Evolutionary conservation across 2,329 filamentous ascomycete genomes (phyloP).

Genomic region (Colletotrichum higginsianum): DNA sequence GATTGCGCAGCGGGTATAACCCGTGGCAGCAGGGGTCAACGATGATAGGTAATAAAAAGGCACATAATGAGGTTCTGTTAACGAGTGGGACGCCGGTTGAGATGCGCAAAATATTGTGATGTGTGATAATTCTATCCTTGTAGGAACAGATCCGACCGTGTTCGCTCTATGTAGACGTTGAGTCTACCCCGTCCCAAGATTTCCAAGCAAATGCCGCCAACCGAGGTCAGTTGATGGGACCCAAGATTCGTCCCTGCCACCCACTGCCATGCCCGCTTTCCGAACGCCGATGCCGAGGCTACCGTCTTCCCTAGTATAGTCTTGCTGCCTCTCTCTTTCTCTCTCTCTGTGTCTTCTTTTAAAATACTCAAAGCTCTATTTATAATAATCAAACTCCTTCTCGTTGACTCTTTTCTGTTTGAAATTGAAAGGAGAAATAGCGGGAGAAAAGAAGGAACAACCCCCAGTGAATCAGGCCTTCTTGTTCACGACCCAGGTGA

Average conservation of each 20-base stretch:
- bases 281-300: conserved; percentile 41
- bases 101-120: conserved; percentile 15
- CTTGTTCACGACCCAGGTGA: conserved; percentile 90
- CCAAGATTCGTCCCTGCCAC: conserved; percentile 37
- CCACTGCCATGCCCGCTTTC: conserved; percentile 33
- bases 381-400: conserved; percentile 36
- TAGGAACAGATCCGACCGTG: conserved; percentile 21
- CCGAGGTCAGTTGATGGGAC: conserved; percentile 43
- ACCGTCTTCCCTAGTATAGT: neutral
- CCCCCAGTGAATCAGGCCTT: conserved; percentile 45
- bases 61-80: neutral
- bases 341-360: neutral
- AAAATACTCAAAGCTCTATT: conserved; percentile 22
- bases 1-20: conserved; percentile 76
- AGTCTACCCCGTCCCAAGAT: conserved; percentile 53
- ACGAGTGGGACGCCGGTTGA: neutral
- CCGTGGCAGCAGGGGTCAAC: neutral
- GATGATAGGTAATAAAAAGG: neutral
- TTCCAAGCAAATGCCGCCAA: conserved; percentile 31
- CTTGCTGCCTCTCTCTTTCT: neutral
- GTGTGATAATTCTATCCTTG: conserved; percentile 21
- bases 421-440: neutral
- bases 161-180: conserved; percentile 55
- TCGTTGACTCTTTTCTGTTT: conserved; percentile 36
- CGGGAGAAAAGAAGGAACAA: neutral